These are phyloP conservation scores for Acorus calamus DNA, from an alignment of 106 monocot genomes.

Conservation along the genomic window DNA sequence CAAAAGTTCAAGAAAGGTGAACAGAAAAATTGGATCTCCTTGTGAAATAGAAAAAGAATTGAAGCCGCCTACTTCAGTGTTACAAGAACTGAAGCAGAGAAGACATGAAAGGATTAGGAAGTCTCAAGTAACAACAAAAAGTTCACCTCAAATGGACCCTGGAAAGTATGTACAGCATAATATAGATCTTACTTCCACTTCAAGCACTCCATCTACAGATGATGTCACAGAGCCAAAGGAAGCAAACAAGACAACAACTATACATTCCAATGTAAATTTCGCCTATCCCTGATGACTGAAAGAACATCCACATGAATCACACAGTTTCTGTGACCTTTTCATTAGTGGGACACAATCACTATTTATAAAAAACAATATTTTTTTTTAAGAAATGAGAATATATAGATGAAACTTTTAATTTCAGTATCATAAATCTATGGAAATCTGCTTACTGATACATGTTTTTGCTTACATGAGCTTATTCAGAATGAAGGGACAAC, in stretches of 20 bases:
- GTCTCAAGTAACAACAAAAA: slow-evolving; percentile 3
- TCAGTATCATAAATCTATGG: too few relatives aligned
- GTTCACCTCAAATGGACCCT: neutral
- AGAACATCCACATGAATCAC: too few relatives aligned
- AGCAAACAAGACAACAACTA: slow-evolving; percentile 2
- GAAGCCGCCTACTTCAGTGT: slow-evolving; percentile 10
- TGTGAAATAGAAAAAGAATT: neutral
- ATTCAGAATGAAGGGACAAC: too few relatives aligned
- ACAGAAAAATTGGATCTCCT: too few relatives aligned
- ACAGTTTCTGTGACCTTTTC: too few relatives aligned
- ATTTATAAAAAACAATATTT: too few relatives aligned
- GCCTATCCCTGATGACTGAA: neutral
- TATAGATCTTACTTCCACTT: slow-evolving; percentile 2
- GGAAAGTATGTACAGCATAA: slow-evolving; percentile 7
- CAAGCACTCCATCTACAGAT: neutral
- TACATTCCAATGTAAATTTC: slow-evolving; percentile 21
- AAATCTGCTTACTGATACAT: too few relatives aligned
- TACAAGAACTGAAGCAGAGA: slow-evolving; percentile 19
- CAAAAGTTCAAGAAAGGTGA: slow-evolving; percentile 8
- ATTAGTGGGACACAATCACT: too few relatives aligned
- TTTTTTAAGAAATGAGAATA: too few relatives aligned
- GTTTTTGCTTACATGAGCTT: too few relatives aligned
- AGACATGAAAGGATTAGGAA: slow-evolving; percentile 15
- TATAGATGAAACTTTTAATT: too few relatives aligned
- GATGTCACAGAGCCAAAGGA: neutral